A percentile compares a stretch with the other conserved stretches of the same genome.
Evolutionary conservation across 371 early-diverging fungal species (phyloP).

Genomic region (Haplosporangium sp.): DNA sequence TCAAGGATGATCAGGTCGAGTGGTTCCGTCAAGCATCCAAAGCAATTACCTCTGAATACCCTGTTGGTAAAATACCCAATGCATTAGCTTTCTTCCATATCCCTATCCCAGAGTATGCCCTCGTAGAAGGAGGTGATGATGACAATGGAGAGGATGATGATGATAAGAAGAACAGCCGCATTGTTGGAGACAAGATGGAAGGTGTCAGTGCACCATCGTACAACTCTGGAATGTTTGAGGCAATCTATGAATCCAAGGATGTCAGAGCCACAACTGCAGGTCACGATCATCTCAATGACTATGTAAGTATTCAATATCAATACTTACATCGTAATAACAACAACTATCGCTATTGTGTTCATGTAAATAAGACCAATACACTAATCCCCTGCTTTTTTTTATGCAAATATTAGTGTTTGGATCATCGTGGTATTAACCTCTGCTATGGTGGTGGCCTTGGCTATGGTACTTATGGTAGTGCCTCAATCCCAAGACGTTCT

Average conservation of each 20-base stretch:
- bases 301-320: slow-evolving; percentile 33
- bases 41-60: slow-evolving; percentile 36
- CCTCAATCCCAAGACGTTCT: slow-evolving; percentile 59
- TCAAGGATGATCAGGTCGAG: slow-evolving; percentile 63
- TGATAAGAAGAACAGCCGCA: slow-evolving; percentile 15
- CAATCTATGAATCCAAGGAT: slow-evolving; percentile 45
- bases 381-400: too few species aligned
- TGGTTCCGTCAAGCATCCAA: slow-evolving; percentile 59
- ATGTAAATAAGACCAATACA: not conserved
- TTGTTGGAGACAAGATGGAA: slow-evolving; percentile 60
- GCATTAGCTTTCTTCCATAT: slow-evolving; percentile 67
- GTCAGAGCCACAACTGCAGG: slow-evolving; percentile 57
- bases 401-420: slow-evolving; percentile 49
- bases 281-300: slow-evolving; percentile 67
- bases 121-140: slow-evolving; percentile 38
- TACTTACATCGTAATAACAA: too few species aligned
- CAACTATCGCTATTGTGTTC: not conserved
- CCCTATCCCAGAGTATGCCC: slow-evolving; percentile 58
- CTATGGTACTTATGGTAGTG: slow-evolving; percentile 65
- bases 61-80: slow-evolving; percentile 50
- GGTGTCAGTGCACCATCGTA: slow-evolving; percentile 52
- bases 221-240: slow-evolving; percentile 55
- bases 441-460: slow-evolving; percentile 68
- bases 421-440: slow-evolving; percentile 59
- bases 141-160: slow-evolving; percentile 7